Evolutionary conservation across 176 grass and related monocot genomes (phyloP).

Genomic region (Raddia guianensis): DNA sequence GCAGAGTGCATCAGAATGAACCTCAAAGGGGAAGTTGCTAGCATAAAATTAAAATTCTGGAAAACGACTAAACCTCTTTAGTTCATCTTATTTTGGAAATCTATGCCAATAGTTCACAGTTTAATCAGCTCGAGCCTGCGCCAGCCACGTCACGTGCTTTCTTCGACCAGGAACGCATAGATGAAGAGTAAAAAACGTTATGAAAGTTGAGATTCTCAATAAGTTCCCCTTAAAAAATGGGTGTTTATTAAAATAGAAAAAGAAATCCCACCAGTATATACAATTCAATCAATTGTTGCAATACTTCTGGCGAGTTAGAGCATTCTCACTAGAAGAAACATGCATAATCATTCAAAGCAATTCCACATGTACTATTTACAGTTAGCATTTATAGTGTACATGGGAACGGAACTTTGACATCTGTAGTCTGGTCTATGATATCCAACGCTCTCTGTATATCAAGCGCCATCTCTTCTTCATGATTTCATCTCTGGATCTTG

Average conservation of each 20-base stretch:
- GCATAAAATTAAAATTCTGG: background rate
- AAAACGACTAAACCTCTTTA: conserved; percentile 71
- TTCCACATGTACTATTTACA: conserved; percentile 1
- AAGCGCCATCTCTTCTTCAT: background rate
- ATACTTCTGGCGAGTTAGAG: no score
- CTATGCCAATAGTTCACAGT: conserved; percentile 48
- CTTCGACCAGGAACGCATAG: conserved; percentile 68
- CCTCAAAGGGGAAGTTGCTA: conserved; percentile 31
- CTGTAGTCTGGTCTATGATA: conserved; percentile 9
- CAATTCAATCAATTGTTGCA: no score
- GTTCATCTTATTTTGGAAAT: conserved; percentile 57
- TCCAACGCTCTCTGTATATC: background rate
- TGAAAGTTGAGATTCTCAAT: conserved; percentile 24
- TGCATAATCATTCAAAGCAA: background rate
- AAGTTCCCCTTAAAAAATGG: background rate
- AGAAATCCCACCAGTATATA: conserved; percentile 1
- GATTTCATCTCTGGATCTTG: background rate
- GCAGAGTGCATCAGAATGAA: conserved; percentile 36
- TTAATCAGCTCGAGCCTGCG: conserved; percentile 58
- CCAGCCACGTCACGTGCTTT: conserved; percentile 47
- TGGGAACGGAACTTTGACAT: background rate
- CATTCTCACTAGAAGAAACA: no score
- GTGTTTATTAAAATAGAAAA: background rate
- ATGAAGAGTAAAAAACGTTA: conserved; percentile 23
- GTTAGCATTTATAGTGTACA: conserved; percentile 7